Base-by-base conservation (phyloP, 495 filamentous ascomycete species). In the Cryomyces minteri region DNA sequence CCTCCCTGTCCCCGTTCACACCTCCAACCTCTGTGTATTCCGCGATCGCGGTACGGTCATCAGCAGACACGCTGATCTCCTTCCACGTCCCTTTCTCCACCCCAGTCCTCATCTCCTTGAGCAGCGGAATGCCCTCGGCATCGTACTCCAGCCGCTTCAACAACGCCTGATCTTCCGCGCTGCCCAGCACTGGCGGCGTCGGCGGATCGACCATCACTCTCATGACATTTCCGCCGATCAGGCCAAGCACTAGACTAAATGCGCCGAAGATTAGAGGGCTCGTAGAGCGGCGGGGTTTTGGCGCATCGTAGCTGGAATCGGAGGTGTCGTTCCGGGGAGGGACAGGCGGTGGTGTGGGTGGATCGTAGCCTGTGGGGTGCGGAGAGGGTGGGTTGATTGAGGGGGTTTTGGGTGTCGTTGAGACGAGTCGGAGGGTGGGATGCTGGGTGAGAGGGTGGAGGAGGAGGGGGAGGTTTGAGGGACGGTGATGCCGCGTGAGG, bases 81-180 rank as follows among this genome's bases (percentile, higher is more conserved):
- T 6, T 11, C 42, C 9, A 43, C 49, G 29, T 51, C 42, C 4
- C 46, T 25, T 25, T 25, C 18, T 25, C 18, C 18, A 25, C 18
- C 18, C 18, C 18, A 25, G 18, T 48, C 30, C 61, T 50, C 46
- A 59, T 39, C 7, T 41, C 41, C 43, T 60, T 58, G 10, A 63
- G 57, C 34, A 59, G 49, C 47, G 55, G 51, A 11, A 61, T 48
- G n/a, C 42, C 39, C 36, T 63, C 60, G 32, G 58, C 50, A 32
- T 57, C 51, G 10, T 44, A 25, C 31, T 52, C 49, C 0, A 60
- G 51, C 38, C 50, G 49, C 6, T 47, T 51, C 12, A 61, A 34
- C 4, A 54, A 41, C 7, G 56, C 40, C 40, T 44, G 14, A 43
- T 63, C 60, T 47, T 56, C 57, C n/a, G 32, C 44, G 5, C 51